Percentiles rank a stretch among this genome's conserved stretches.
Conservation (phyloP, 345 rosid genomes). For the Salix viminalis region DNA sequence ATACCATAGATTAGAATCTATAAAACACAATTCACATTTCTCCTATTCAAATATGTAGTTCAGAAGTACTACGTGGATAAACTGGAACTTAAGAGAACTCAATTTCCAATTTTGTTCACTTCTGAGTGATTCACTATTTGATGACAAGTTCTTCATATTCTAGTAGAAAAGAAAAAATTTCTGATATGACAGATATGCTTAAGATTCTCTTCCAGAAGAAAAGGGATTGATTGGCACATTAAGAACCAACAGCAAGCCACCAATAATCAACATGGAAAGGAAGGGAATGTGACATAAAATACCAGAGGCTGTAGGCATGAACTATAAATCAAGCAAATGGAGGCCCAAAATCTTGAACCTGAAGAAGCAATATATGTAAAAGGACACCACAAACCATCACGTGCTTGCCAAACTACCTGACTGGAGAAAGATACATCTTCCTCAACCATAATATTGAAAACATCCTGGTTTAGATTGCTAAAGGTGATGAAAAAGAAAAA, state of each 20-base stretch:
- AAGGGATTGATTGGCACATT: neutral
- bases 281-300: neutral
- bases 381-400: neutral
- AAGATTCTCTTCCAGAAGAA: conserved; percentile 2
- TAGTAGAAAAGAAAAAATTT: neutral
- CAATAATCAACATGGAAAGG: neutral
- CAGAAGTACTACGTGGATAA: neutral
- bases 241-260: neutral
- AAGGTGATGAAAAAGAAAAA: neutral
- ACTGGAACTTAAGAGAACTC: neutral
- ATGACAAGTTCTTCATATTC: neutral
- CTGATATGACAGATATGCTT: neutral
- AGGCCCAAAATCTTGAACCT: neutral
- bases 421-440: neutral
- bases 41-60: neutral
- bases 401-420: neutral
- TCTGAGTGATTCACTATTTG: neutral
- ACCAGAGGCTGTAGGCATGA: neutral
- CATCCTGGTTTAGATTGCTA: neutral
- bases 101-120: neutral
- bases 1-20: conserved; percentile 9
- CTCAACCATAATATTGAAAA: neutral
- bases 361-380: neutral
- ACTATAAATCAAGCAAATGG: neutral
- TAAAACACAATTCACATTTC: neutral